Evolutionary conservation across 1,139 yeast species (phyloP).

Genomic region (Geotrichum cucujoidarum): DNA sequence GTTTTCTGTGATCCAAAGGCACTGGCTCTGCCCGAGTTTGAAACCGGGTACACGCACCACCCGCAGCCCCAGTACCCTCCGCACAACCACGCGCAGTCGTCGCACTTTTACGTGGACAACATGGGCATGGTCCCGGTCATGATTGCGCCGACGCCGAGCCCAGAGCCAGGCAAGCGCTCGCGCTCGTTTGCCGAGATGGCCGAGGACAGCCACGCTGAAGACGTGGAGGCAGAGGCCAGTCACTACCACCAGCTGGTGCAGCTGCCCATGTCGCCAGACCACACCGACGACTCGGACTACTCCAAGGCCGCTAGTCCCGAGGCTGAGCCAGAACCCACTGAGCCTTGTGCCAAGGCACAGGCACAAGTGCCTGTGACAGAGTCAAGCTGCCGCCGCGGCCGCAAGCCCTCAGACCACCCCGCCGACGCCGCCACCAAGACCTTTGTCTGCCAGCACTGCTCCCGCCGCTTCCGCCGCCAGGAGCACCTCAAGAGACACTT

Average conservation of each 20-base stretch:
- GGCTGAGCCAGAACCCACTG: not conserved
- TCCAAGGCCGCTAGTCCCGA: not conserved
- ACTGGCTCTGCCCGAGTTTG: constrained; percentile 21
- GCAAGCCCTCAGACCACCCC: constrained; percentile 31
- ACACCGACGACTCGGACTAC: not conserved
- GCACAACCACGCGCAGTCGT: not conserved
- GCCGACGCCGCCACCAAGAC: constrained; percentile 24
- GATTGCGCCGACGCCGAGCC: constrained; percentile 10
- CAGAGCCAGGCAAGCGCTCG: constrained; percentile 7
- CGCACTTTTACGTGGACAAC: constrained; percentile 2
- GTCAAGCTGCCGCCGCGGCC: constrained; percentile 28
- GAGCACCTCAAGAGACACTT: constrained; percentile 77
- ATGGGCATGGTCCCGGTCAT: constrained; percentile 1
- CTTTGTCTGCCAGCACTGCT: constrained; percentile 35
- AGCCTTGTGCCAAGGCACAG: not conserved
- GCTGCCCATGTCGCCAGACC: not conserved
- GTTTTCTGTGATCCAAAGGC: constrained; percentile 28
- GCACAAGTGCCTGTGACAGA: not conserved
- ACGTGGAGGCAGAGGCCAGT: not conserved
- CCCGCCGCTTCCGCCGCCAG: constrained; percentile 56
- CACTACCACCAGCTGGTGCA: not conserved
- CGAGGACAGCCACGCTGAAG: not conserved
- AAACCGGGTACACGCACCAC: not conserved
- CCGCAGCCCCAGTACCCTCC: not conserved
- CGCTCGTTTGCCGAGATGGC: constrained; percentile 8